Evolutionary conservation across 495 filamentous ascomycete species (phyloP), one percentile per base, ranked within the genome.

Genomic region (Pyronema omphalodes): DNA sequence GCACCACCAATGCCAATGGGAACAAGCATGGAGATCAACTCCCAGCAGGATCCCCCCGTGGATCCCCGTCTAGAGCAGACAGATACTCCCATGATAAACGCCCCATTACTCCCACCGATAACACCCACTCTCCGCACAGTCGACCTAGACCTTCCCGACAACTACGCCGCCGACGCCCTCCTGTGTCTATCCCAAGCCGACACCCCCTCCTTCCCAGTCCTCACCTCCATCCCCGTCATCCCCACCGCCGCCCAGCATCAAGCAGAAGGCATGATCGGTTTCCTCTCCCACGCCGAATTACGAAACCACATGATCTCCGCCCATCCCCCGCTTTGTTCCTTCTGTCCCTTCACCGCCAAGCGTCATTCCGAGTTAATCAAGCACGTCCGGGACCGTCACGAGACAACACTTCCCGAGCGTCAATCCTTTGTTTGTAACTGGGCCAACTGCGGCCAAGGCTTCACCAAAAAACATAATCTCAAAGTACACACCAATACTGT

Each of bases 391-490:
- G 74, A 78, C 6, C 69, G 77, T 14, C 85, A 91, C 65, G 74
- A 73, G 52, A 75, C 73, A 55, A 71, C 68, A 46, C 69, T 81
- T 33, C 75, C 78, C 56, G 77, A 80, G 17, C 71, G 80, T 55
- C 79, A 78, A 64, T 72, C 62, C 1, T 76, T 81, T 65, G 73
- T 64, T 3, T 76, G 81, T 53, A 58, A 67, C 7, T 94, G 88
- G 66, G 73, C 75, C 0, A 70, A 75, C 59, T 65, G 61, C 17
- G 50, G 70, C 44, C 79, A 81, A 53, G 74, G 70, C 52, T 93
- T 93, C 67, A 84, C 84, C 7, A 79, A 81, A 61, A 77, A 74
- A 55, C 80, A 80, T 0, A 94, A 94, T 62, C 72, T 94, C 17
- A 82, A 79, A 33, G 76, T 79, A 0, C 91, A 98, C 61, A 71